phyloP scores from a whole-genome alignment of 345 rosid species.

The Laguncularia racemosa region DNA sequence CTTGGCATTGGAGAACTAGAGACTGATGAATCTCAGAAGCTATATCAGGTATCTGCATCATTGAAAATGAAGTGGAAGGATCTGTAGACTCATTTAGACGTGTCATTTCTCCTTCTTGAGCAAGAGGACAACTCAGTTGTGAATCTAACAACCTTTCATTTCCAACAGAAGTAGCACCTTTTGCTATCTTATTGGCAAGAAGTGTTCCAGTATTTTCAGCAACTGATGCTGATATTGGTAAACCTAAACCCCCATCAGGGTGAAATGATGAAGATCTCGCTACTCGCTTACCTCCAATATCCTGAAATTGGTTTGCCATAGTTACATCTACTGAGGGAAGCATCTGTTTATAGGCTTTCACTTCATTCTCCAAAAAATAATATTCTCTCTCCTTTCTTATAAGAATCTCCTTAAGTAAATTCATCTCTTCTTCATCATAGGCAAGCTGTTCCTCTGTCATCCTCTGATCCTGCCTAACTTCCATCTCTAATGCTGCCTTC shows the following conservation, averaged over 20 bases:
- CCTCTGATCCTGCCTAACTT: constrained; percentile 74
- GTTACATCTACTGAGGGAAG: constrained; percentile 26
- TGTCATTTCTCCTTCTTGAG: no score
- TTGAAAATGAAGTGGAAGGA: background rate
- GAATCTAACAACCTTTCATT: no score
- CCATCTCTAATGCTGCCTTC: constrained; percentile 79
- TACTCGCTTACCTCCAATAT: constrained; percentile 4
- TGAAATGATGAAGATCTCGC: constrained; percentile 6
- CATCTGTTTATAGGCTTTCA: constrained; percentile 56
- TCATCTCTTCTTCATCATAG: constrained; percentile 83
- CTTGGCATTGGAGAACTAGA: constrained; percentile 11
- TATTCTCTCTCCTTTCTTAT: constrained; percentile 68
- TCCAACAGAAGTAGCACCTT: no score
- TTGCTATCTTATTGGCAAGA: background rate
- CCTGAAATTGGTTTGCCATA: constrained; percentile 11
- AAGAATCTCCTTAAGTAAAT: constrained; percentile 74
- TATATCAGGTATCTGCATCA: constrained; percentile 5
- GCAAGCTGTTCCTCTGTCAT: constrained; percentile 83
- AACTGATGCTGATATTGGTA: constrained; percentile 6
- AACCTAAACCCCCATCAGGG: constrained; percentile 18
- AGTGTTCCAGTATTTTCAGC: constrained; percentile 9
- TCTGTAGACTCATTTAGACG: no score
- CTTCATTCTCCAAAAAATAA: constrained; percentile 71
- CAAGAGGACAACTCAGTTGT: no score
- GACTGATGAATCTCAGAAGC: constrained; percentile 1